phyloP scores from a whole-genome alignment of 257 asterid species.

The Galeopsis tetrahit region DNA sequence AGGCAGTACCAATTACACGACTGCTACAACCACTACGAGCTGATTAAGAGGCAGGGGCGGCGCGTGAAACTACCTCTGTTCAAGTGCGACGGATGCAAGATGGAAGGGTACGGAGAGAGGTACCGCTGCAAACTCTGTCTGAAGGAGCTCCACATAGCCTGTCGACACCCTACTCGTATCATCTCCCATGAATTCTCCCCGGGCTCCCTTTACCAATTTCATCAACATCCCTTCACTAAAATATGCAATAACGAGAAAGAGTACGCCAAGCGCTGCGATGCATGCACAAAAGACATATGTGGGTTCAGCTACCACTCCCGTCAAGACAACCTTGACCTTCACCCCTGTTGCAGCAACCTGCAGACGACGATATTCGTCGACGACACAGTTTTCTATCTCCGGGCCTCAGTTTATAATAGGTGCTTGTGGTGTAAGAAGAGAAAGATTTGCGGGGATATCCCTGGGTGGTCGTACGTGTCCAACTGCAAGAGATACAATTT shows the following conservation, averaged over 20 bases:
- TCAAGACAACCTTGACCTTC: constrained; percentile 26
- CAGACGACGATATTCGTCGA: constrained; percentile 17
- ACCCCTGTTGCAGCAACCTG: constrained; percentile 39
- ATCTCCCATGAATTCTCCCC: constrained; percentile 27
- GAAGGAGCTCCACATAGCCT: constrained; percentile 34
- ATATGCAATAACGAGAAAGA: not conserved
- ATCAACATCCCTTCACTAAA: not conserved
- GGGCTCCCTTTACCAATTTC: constrained; percentile 24
- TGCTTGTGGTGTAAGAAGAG: constrained; percentile 37
- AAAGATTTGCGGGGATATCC: constrained; percentile 23
- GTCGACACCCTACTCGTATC: not conserved
- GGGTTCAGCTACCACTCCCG: constrained; percentile 41
- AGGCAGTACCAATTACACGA: constrained; percentile 23
- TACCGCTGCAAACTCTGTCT: constrained; percentile 31
- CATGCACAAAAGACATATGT: constrained; percentile 38
- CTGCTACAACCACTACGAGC: constrained; percentile 29
- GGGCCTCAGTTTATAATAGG: constrained; percentile 24
- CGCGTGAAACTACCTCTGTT: constrained; percentile 18
- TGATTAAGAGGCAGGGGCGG: not conserved
- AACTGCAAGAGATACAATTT: constrained; percentile 30
- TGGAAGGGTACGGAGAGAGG: constrained; percentile 38
- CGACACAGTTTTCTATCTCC: constrained; percentile 30
- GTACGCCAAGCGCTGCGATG: constrained; percentile 38
- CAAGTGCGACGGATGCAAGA: constrained; percentile 46
- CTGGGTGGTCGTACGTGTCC: constrained; percentile 39